Base-by-base conservation (phyloP, 768 basidiomycete species). In the Suillus occidentalis region DNA sequence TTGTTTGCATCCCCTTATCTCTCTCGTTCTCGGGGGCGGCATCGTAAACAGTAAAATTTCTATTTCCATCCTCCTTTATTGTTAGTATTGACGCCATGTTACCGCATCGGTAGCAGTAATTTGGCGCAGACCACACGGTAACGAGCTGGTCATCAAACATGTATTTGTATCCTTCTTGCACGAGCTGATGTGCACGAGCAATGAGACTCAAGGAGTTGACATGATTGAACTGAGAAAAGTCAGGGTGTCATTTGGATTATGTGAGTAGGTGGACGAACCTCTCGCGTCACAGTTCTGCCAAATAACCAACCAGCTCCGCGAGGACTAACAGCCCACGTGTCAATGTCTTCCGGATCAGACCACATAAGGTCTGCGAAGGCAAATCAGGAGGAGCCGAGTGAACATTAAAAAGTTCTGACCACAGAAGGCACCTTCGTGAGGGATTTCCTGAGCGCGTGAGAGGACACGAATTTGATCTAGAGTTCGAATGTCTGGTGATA, bases 341-440 rank as follows among this genome's bases (percentile, higher is more conserved):
- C 91, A 47, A 97, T 90, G 50, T 97, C 93, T 72, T 98, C 95
- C 4, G 91, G 96, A 75, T 98, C 96, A 42, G 92, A 95, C 97
- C 97, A 99, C 95, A 99, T 97, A 14, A 99, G 85, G 73, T 98
- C 95, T 95, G 60, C 10, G 45, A 52, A 65, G 20, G 13, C n/a
- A 50, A 6, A 52, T 37, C 25, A 59, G 37, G 34, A 39, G n/a
- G 31, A 49, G 28, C 10, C 39, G 28, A 53, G 56, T 49, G 18
- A 16, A 18, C 16, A 25, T 6, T 18, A 14, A 34, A 16, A 55
- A 31, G 16, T 10, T 70, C 86, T 37, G 70, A 89, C 91, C 91
- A 70, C 97, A 99, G 81, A 99, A 98, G 9, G 96, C 91, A n/a
- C 97, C 97, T 75, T 98, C 97, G 75, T 99, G 97, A 2, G 96